A percentile compares a stretch with the other conserved stretches of the same genome.
These are phyloP conservation scores for Verticillium zaregamsianum DNA, from an alignment of 2,329 filamentous ascomycete species.

Conservation along the genomic window DNA sequence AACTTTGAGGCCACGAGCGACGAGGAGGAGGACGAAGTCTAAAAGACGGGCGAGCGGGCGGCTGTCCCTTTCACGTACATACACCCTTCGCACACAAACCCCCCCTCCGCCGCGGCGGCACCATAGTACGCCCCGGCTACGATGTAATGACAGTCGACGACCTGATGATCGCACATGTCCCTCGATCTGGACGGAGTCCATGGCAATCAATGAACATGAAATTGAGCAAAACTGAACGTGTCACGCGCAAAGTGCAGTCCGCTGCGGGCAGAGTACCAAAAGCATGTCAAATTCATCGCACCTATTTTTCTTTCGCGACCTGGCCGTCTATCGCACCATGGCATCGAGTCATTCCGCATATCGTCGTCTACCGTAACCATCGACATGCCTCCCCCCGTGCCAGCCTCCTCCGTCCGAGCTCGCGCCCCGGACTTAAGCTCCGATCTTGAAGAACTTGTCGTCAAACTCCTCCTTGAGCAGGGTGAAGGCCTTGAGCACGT, in stretches of 20 bases:
- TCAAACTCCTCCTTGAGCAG: constrained; percentile 57
- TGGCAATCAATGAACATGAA: background rate
- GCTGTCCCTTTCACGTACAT: background rate
- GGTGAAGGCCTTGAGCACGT: constrained; percentile 56
- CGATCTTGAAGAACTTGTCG: constrained; percentile 58
- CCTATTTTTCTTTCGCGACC: background rate
- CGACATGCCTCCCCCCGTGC: background rate
- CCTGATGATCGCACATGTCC: background rate
- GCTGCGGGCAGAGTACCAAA: too few relatives aligned
- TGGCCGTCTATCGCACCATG: background rate
- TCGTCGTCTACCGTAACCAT: too few relatives aligned
- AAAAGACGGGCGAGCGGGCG: background rate
- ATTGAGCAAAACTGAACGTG: background rate
- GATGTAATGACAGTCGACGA: background rate
- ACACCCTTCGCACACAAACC: background rate
- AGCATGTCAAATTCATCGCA: too few relatives aligned
- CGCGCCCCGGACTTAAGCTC: constrained; percentile 40
- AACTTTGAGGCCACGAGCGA: constrained; percentile 64
- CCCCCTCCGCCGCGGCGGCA: background rate
- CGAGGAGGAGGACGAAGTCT: constrained; percentile 39
- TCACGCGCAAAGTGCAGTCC: background rate
- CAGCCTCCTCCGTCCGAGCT: background rate
- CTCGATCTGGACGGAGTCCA: background rate
- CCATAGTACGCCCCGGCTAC: background rate
- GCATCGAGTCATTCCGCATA: too few relatives aligned